Evolutionary conservation across 768 basidiomycete genomes (phyloP).

Genomic region (Suillus americanus): DNA sequence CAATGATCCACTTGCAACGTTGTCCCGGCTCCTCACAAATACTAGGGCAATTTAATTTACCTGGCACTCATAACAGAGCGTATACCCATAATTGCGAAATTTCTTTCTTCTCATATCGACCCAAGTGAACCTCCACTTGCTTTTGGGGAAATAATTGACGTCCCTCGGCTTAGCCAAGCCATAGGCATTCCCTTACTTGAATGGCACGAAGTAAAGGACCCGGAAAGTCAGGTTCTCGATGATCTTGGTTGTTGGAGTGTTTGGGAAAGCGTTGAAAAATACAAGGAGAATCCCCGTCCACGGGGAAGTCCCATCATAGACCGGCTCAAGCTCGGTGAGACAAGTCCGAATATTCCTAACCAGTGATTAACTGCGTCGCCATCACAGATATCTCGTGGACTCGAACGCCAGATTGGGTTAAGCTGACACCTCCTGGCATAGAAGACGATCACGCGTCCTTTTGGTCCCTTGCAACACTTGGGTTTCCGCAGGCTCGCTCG

Average conservation of each 20-base stretch:
- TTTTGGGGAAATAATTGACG: constrained; percentile 62
- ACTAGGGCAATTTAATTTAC: constrained; percentile 58
- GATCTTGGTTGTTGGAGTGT: constrained; percentile 26
- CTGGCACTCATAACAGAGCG: constrained; percentile 57
- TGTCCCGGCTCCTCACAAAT: constrained; percentile 25
- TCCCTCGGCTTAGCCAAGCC: constrained; percentile 46
- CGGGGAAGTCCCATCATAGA: constrained; percentile 7
- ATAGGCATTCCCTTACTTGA: constrained; percentile 53
- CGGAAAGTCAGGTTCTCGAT: constrained; percentile 33
- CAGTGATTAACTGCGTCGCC: constrained; percentile 40
- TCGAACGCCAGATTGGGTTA: constrained; percentile 22
- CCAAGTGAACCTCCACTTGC: constrained; percentile 46
- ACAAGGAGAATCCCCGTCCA: constrained; percentile 14
- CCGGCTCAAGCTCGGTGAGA: constrained; percentile 13
- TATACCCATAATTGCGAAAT: constrained; percentile 57
- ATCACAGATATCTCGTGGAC: constrained; percentile 34
- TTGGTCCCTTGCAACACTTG: constrained; percentile 25
- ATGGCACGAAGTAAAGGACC: constrained; percentile 63
- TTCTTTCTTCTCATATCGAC: constrained; percentile 58
- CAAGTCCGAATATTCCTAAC: background rate
- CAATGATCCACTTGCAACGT: background rate
- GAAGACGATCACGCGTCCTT: constrained; percentile 22
- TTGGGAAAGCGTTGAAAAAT: constrained; percentile 20
- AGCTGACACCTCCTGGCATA: constrained; percentile 15
- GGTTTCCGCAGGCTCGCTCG: constrained; percentile 19